Base-by-base conservation (phyloP, 192 early-diverging fungal genomes). In the Spinellus fusiger region DNA sequence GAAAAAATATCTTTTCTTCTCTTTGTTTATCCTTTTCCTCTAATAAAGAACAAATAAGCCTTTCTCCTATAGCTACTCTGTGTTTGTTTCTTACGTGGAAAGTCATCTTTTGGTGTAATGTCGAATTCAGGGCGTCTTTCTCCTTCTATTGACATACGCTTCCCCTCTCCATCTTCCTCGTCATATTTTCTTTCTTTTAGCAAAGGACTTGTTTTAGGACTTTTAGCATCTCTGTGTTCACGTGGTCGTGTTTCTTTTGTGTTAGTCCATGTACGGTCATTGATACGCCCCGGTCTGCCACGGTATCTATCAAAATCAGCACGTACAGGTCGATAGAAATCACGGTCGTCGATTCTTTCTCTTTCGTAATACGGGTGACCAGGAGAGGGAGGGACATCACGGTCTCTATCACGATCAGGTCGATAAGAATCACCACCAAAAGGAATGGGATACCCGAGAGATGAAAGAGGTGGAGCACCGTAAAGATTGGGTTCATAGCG, bases 401-500 rank as follows among this genome's bases (percentile, higher is more conserved):
- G 54, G 25, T 68, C 66, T 56, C 69, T 35, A 35, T 65, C 61
- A 13, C 71, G 58, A 22, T 67, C 71, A 31, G 68, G 68, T 9
- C 71, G 65, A 25, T 73, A 73, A n/a, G 71, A 73, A 20, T 73
- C 71, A 8, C 65, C 65, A 1, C 65, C 65, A 65, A 64, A 73
- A 7, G 69, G 52, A 25, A 59, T 38, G n/a, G 56, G 57, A 25
- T 56, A 63, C 25, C 34, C 51, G 27, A 52, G 23, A 1, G 59
- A 25, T 16, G 51, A 49, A 7, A 35, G 55, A 29, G 61, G 58
- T 20, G 57, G 57, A 2, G 40, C 59, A 51, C 56, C 54, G 50
- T 59, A 60, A 25, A 34, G 15, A 16, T 60, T 49, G 33, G 56
- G 38, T 23, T 64, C 68, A 49, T 64, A 70, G 20, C 68, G 15